Evolutionary conservation across 2,329 filamentous ascomycete genomes (phyloP), one percentile per base, ranked within the genome.

Genomic region (Alternaria incomplexa): DNA sequence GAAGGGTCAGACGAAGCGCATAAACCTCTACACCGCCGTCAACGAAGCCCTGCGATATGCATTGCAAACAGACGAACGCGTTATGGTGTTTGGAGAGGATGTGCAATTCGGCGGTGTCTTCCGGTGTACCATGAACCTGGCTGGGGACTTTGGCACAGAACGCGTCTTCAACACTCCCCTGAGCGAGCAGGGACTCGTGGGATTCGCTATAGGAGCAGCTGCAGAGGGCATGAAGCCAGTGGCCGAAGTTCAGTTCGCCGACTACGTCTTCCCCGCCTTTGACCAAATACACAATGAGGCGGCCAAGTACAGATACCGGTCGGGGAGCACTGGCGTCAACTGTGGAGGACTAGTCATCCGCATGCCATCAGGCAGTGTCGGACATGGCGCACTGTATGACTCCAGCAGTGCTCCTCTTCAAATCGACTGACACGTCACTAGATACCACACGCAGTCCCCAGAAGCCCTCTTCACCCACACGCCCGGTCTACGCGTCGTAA

Each of bases 91-190:
- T 74, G 96, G 96, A 45, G 96, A 99, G 81, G 96, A 99, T 77
- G 93, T 99, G 8, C 93, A 96, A 13, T 99, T 99, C 73, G 96
- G 96, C 45, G 96, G 96, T 57, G 96, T 99, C 15, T 99, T 99
- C 77, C 88, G 96, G 60, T 97, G 93, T 81, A 95, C 93, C 30
- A 95, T 96, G 89, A 93, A 94, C 72, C 86, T 99, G 15, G 89
- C 93, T 30, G 91, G 93, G 65, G 93, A 93, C 59, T 97, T 96
- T 78, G 96, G 96, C 9, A 86, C 88, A 3, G 91, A 96, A 61
- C 87, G 96, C 61, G 94, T 99, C 32, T 99, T 99, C 85, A 98
- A 99, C 81, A 98, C 94, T 17, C 96, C 96, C 0, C 82, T 99
- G 70, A 93, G 91, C 32, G 96, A 99, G 78, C 96, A 98, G 81